Percentiles rank a stretch among this genome's conserved stretches.
Evolutionary conservation across 192 early-diverging fungal genomes (phyloP).

Genomic region (Backusella mclennaniae): DNA sequence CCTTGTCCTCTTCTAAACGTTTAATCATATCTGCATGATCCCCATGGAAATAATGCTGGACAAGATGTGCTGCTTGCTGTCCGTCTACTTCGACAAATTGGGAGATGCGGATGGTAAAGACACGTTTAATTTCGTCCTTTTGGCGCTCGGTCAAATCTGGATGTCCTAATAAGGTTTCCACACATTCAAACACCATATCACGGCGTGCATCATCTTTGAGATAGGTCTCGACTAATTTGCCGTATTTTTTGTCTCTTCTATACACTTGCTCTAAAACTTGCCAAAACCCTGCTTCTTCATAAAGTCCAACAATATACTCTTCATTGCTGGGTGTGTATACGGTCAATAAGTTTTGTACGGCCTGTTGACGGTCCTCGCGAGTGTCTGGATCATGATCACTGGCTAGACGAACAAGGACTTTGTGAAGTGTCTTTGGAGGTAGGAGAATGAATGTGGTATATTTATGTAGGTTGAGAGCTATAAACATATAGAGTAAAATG

Average conservation of each 20-base stretch:
- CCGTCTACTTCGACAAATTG: slow-evolving; percentile 64
- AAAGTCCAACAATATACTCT: slow-evolving; percentile 45
- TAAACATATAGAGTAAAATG: slow-evolving; percentile 51
- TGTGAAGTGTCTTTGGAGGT: slow-evolving; percentile 51
- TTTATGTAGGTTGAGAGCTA: slow-evolving; percentile 52
- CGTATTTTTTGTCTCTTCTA: slow-evolving; percentile 53
- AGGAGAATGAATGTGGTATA: slow-evolving; percentile 55
- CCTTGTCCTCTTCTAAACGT: slow-evolving; percentile 38
- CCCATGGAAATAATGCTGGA: slow-evolving; percentile 48
- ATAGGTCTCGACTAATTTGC: slow-evolving; percentile 51
- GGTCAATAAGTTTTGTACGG: slow-evolving; percentile 52
- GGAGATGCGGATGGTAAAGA: slow-evolving; percentile 47
- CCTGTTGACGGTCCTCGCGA: slow-evolving; percentile 48
- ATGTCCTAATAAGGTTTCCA: slow-evolving; percentile 42
- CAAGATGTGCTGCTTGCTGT: slow-evolving; percentile 50
- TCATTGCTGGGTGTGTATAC: slow-evolving; percentile 55
- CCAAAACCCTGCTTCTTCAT: slow-evolving; percentile 57
- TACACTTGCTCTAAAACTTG: slow-evolving; percentile 56
- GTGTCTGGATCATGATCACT: slow-evolving; percentile 45
- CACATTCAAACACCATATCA: slow-evolving; percentile 50
- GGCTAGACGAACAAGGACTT: slow-evolving; percentile 46
- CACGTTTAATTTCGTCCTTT: slow-evolving; percentile 44
- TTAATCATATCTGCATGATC: slow-evolving; percentile 51
- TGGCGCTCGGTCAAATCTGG: slow-evolving; percentile 43
- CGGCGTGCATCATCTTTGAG: slow-evolving; percentile 52